Conservation (phyloP, 495 filamentous ascomycete species). For the Penicillium roqueforti region DNA sequence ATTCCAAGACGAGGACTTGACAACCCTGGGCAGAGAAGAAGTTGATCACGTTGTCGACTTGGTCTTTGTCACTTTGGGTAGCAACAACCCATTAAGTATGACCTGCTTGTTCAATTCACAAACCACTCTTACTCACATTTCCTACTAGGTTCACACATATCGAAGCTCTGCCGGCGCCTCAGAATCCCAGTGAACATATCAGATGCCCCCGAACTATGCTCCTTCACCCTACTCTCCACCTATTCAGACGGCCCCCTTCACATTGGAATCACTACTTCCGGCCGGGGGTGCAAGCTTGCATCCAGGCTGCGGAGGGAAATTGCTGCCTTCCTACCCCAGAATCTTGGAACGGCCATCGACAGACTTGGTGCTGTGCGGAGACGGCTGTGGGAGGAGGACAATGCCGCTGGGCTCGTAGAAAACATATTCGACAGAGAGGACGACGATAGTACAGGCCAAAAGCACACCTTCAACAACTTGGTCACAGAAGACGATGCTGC, state of each 20-base stretch:
- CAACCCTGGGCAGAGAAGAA: slow-evolving; percentile 70
- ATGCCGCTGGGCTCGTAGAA: slow-evolving; percentile 48
- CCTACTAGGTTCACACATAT: slow-evolving; percentile 61
- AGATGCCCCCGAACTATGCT: slow-evolving; percentile 82
- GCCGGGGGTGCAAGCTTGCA: slow-evolving; percentile 90
- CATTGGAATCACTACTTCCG: slow-evolving; percentile 93
- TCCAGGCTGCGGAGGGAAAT: slow-evolving; percentile 88
- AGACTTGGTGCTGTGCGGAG: slow-evolving; percentile 72
- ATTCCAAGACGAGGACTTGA: slow-evolving; percentile 73
- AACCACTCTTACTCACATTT: not conserved
- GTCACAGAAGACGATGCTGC: slow-evolving; percentile 68
- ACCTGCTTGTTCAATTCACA: not conserved
- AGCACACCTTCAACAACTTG: slow-evolving; percentile 79
- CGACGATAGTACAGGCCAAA: slow-evolving; percentile 81
- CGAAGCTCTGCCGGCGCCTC: slow-evolving; percentile 67
- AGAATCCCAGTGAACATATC: slow-evolving; percentile 91
- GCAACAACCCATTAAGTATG: slow-evolving; percentile 50
- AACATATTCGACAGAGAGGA: slow-evolving; percentile 55
- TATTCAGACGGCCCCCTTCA: slow-evolving; percentile 89
- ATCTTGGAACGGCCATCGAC: slow-evolving; percentile 80
- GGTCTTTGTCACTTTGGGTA: slow-evolving; percentile 78
- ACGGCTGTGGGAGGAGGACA: slow-evolving; percentile 76
- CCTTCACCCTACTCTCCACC: slow-evolving; percentile 84
- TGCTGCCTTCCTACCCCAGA: slow-evolving; percentile 66
- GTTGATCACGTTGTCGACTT: slow-evolving; percentile 78